Evolutionary conservation across 2,329 filamentous ascomycete species (phyloP).

Genomic region (Aspergillus clavatus): DNA sequence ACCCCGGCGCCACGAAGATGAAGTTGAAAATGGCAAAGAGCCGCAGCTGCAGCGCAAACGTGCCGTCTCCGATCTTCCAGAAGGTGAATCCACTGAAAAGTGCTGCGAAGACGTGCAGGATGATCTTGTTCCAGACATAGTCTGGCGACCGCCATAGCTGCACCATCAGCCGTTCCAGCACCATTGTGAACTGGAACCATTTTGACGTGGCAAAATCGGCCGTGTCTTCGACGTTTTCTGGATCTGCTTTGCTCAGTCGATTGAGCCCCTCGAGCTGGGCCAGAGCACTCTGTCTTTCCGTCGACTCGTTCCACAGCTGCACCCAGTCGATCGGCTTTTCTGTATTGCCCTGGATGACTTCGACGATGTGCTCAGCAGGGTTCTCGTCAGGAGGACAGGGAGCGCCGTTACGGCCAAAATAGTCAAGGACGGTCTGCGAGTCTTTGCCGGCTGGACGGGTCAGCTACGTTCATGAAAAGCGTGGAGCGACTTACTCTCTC

Average conservation of each 20-base stretch:
- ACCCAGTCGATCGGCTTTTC: constrained; percentile 28
- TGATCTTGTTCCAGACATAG: constrained; percentile 46
- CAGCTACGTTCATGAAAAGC: too few species aligned
- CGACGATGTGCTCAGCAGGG: constrained; percentile 47
- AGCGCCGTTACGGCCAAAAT: constrained; percentile 52
- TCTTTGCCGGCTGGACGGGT: constrained; percentile 34
- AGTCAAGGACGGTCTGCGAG: constrained; percentile 41
- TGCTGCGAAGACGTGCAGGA: constrained; percentile 51
- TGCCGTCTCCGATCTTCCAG: constrained; percentile 53
- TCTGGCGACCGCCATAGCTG: constrained; percentile 35
- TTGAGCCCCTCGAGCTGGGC: constrained; percentile 26
- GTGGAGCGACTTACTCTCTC: too few species aligned
- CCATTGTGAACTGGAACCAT: constrained; percentile 38
- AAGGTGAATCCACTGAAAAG: constrained; percentile 61
- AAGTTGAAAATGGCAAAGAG: constrained; percentile 61
- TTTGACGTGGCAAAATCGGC: constrained; percentile 36
- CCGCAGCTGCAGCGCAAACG: constrained; percentile 50
- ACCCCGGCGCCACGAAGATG: constrained; percentile 57
- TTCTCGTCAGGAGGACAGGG: constrained; percentile 51
- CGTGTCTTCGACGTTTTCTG: constrained; percentile 27
- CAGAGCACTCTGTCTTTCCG: constrained; percentile 24
- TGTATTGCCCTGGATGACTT: constrained; percentile 29
- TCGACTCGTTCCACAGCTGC: constrained; percentile 28
- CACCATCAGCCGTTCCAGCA: constrained; percentile 29
- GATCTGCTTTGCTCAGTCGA: constrained; percentile 13